Conservation (phyloP, 1,284 basidiomycete genomes). For the Trametes pubescens region DNA sequence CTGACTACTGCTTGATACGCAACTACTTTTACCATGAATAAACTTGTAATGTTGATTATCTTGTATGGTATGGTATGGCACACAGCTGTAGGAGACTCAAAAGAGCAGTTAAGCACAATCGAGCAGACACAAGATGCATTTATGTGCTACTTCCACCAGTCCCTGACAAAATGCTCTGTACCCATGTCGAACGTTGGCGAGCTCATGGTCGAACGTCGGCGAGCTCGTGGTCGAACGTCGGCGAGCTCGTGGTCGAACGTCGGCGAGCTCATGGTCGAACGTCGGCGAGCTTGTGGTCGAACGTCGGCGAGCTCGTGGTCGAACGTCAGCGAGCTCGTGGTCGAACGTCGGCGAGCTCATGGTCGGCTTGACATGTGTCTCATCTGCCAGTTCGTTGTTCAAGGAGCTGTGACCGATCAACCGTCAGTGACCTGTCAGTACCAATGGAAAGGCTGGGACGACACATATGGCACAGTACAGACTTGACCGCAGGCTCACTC, state of each 20-base stretch:
- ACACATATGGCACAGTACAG: conserved; percentile 59
- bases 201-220: conserved; percentile 56
- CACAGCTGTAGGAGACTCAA: too few species aligned
- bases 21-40: too few species aligned
- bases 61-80: too few species aligned
- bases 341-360: conserved; percentile 70
- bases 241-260: conserved; percentile 56
- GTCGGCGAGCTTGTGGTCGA: conserved; percentile 50
- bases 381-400: conserved; percentile 63
- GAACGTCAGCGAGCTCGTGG: conserved; percentile 50
- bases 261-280: conserved; percentile 52
- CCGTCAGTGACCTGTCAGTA: conserved; percentile 3
- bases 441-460: background rate
- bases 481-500: conserved; percentile 61
- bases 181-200: conserved; percentile 62
- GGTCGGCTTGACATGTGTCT: conserved; percentile 56
- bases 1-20: too few species aligned
- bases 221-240: conserved; percentile 56
- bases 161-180: conserved; percentile 68
- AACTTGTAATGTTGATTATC: too few species aligned
- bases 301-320: conserved; percentile 52
- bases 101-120: too few species aligned
- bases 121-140: too few species aligned
- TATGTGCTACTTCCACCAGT: conserved; percentile 69
- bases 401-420: conserved; percentile 45